These are phyloP conservation scores for Leccinum truebloodii DNA, from an alignment of 768 basidiomycete genomes.

Conservation along the genomic window DNA sequence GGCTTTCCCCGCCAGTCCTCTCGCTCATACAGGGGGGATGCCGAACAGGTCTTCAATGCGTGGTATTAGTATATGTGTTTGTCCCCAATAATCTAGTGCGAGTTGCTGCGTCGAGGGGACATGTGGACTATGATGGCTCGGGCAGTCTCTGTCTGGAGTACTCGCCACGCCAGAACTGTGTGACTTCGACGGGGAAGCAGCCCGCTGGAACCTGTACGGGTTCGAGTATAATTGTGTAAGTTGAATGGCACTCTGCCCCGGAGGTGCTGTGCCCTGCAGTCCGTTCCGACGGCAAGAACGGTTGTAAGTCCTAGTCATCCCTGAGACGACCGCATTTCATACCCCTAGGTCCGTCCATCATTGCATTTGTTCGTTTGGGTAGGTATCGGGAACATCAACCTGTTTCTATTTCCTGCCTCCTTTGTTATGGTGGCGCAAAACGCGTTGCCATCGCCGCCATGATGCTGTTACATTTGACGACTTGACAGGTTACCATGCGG, in stretches of 20 bases:
- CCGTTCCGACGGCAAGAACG: not conserved
- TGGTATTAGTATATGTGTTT: no score
- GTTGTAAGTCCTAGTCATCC: not conserved
- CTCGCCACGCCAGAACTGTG: slow-evolving; percentile 34
- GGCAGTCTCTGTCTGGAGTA: slow-evolving; percentile 1
- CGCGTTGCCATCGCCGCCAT: slow-evolving; percentile 3
- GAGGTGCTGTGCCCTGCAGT: no score
- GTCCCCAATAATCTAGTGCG: slow-evolving; percentile 17
- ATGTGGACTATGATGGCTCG: slow-evolving; percentile 31
- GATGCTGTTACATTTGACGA: not conserved
- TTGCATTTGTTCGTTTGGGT: not conserved
- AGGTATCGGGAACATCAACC: not conserved
- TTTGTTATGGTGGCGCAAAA: slow-evolving; percentile 6
- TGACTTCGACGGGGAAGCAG: slow-evolving; percentile 25
- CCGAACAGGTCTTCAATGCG: no score
- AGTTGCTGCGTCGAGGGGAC: slow-evolving; percentile 20
- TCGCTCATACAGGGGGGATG: slow-evolving; percentile 5
- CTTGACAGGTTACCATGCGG: not conserved
- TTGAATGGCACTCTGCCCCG: not conserved
- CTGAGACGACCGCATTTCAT: not conserved
- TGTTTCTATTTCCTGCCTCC: not conserved
- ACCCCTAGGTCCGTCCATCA: not conserved
- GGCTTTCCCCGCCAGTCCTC: slow-evolving; percentile 27
- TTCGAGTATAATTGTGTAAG: slow-evolving; percentile 13
- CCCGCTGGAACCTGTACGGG: slow-evolving; percentile 20